These are phyloP conservation scores for Apophysomyces variabilis DNA, from an alignment of 371 early-diverging fungal species.

Conservation along the genomic window DNA sequence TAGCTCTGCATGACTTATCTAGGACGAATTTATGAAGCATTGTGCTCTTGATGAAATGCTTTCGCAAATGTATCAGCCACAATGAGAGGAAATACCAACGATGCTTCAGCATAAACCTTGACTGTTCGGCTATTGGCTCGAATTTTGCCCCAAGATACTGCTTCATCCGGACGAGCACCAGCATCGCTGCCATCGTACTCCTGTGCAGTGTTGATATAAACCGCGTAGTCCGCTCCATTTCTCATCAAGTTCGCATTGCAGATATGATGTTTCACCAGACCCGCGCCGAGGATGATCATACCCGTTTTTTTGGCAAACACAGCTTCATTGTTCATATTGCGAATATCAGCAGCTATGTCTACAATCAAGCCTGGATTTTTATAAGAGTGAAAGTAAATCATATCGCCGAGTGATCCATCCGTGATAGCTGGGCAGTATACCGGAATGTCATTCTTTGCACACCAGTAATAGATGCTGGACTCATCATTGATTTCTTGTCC, in stretches of 20 bases:
- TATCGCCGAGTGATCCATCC: conserved; percentile 99
- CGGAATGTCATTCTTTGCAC: conserved; percentile 91
- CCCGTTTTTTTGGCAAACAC: conserved; percentile 97
- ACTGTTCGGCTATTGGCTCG: conserved; percentile 83
- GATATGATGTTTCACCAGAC: conserved; percentile 99
- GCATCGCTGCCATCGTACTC: conserved; percentile 99
- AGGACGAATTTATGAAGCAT: no score
- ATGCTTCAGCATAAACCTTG: conserved; percentile 96
- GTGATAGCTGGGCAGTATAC: conserved; percentile 99
- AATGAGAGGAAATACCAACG: conserved; percentile 94
- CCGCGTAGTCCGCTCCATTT: conserved; percentile 99
- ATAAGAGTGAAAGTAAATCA: conserved; percentile 98
- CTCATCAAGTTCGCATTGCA: conserved; percentile 99
- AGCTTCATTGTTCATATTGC: conserved; percentile 92
- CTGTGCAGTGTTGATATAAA: conserved; percentile 98
- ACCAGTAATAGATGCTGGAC: conserved; percentile 98
- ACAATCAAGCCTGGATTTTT: conserved; percentile 94
- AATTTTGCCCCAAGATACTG: conserved; percentile 99
- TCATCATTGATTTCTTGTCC: conserved; percentile 96
- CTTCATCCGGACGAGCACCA: conserved; percentile 99
- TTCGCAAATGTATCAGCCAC: conserved; percentile 95
- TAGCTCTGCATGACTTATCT: no score
- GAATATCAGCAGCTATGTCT: conserved; percentile 97
- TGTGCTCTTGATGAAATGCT: conserved; percentile 32
- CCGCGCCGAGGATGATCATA: conserved; percentile 98